Evolutionary conservation across 2,329 filamentous ascomycete genomes (phyloP).

Genomic region (Orbilia brochopaga): DNA sequence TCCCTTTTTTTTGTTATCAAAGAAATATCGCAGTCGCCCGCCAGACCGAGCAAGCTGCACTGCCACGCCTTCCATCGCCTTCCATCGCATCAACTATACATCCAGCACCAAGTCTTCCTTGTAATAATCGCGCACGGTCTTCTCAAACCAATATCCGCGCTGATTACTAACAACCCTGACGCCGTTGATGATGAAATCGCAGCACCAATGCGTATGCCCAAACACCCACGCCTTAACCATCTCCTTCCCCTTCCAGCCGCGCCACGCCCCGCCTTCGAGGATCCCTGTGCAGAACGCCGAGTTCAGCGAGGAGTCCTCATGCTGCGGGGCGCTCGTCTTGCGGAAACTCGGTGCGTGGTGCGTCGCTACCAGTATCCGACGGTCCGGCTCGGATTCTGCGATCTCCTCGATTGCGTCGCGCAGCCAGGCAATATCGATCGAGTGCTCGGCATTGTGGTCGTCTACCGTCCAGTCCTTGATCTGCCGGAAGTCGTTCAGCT

Average conservation of each 20-base stretch:
- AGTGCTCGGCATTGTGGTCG: slow-evolving; percentile 62
- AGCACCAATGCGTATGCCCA: slow-evolving; percentile 63
- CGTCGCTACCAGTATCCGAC: slow-evolving; percentile 62
- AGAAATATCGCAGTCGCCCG: too few species aligned
- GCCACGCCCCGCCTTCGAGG: slow-evolving; percentile 48
- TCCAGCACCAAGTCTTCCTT: slow-evolving; percentile 46
- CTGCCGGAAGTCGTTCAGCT: slow-evolving; percentile 64
- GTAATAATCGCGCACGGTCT: slow-evolving; percentile 36
- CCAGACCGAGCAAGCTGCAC: too few species aligned
- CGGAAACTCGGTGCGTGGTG: slow-evolving; percentile 66
- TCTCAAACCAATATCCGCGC: slow-evolving; percentile 47
- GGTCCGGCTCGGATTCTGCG: slow-evolving; percentile 44
- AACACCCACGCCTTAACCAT: slow-evolving; percentile 60
- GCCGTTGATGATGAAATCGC: slow-evolving; percentile 54
- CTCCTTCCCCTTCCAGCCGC: slow-evolving; percentile 55
- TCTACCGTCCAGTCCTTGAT: slow-evolving; percentile 65
- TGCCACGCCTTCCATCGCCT: not conserved
- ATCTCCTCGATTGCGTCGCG: slow-evolving; percentile 57
- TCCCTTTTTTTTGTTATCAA: too few species aligned
- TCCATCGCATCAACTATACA: not conserved
- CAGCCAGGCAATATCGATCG: slow-evolving; percentile 64
- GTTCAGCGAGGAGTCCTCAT: slow-evolving; percentile 61
- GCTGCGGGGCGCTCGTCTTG: slow-evolving; percentile 62
- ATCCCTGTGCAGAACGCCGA: slow-evolving; percentile 65
- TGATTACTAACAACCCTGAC: slow-evolving; percentile 49